Conservation (phyloP, 257 asterid genomes). For the Scutellaria minor region DNA sequence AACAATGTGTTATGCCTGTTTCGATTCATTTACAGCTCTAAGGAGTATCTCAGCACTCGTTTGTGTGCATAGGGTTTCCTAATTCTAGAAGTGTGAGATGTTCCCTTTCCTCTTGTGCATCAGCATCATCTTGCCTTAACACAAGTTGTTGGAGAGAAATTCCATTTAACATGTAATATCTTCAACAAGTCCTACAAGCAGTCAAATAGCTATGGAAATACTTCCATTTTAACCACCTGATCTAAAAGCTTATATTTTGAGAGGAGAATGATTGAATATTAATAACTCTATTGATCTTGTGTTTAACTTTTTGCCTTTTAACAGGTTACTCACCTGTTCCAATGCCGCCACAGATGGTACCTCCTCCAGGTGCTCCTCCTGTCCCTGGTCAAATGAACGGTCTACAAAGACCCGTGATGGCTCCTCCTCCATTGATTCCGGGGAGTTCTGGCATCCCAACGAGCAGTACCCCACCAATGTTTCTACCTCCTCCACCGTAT, state of each 20-base stretch:
- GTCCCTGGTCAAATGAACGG: slow-evolving; percentile 73
- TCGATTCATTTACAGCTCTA: not conserved
- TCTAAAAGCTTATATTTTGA: not conserved
- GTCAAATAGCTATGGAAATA: not conserved
- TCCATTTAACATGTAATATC: not conserved
- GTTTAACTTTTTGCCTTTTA: not conserved
- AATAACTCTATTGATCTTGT: not conserved
- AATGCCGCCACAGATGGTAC: slow-evolving; percentile 70
- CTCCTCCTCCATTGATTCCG: slow-evolving; percentile 61
- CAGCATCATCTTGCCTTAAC: not conserved
- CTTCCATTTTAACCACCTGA: not conserved
- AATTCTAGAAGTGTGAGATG: not conserved
- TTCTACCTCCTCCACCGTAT: slow-evolving; percentile 66
- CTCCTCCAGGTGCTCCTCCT: slow-evolving; percentile 76
- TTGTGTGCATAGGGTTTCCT: not conserved
- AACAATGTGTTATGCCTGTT: not conserved
- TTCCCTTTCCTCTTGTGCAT: not conserved
- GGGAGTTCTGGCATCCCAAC: slow-evolving; percentile 64
- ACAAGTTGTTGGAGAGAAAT: not conserved
- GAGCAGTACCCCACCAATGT: slow-evolving; percentile 53
- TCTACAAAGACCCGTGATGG: slow-evolving; percentile 60
- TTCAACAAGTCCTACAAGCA: not conserved
- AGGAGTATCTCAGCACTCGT: not conserved
- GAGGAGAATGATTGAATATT: not conserved
- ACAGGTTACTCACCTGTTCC: slow-evolving; percentile 62